These are phyloP conservation scores for Aegilops speltoides DNA, from an alignment of 176 grass and related monocot species.

Conservation along the genomic window DNA sequence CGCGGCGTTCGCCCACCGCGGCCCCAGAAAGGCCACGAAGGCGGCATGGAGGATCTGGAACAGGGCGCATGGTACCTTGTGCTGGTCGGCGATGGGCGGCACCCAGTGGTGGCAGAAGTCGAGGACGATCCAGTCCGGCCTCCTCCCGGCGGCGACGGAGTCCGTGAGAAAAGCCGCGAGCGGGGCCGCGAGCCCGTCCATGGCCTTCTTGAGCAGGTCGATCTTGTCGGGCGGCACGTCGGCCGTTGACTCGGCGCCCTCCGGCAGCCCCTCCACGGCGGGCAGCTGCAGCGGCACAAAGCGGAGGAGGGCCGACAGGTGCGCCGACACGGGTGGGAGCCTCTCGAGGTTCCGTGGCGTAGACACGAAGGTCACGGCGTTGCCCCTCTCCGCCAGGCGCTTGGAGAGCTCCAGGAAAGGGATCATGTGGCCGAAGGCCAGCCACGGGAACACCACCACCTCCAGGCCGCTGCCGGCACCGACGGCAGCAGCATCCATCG, in stretches of 20 bases:
- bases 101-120: conserved; percentile 51
- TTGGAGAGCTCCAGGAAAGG: conserved; percentile 27
- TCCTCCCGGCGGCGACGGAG: background rate
- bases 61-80: conserved; percentile 2
- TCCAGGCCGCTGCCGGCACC: too few species aligned
- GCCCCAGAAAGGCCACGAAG: conserved; percentile 20
- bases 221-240: conserved; percentile 20
- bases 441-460: too few species aligned
- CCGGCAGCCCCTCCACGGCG: background rate
- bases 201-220: conserved; percentile 33
- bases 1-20: background rate
- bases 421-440: too few species aligned
- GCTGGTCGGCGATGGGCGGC: conserved; percentile 19
- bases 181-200: conserved; percentile 17
- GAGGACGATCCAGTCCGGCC: conserved; percentile 40
- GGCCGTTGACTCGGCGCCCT: conserved; percentile 32
- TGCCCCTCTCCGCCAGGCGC: conserved; percentile 33
- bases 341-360: conserved; percentile 50
- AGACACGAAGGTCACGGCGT: conserved; percentile 49
- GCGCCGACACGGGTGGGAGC: conserved; percentile 15
- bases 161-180: background rate
- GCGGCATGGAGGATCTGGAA: background rate
- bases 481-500: too few species aligned
- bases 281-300: conserved; percentile 33
- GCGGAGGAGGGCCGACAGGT: background rate